Conservation (phyloP, 202 grass and related monocot species). For the Panicum hallii region DNA sequence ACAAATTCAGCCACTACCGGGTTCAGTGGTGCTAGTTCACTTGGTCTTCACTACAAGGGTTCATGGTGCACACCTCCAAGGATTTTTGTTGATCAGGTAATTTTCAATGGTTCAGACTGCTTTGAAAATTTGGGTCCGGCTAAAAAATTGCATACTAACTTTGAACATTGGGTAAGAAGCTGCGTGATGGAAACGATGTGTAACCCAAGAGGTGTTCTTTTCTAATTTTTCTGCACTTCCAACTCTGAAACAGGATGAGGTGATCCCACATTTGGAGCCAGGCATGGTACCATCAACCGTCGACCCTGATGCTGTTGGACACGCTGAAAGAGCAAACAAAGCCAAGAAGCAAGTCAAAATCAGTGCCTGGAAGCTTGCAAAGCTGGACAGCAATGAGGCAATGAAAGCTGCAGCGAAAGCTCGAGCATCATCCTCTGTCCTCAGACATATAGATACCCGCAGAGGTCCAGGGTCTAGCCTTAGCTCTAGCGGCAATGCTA, state of each 20-base stretch:
- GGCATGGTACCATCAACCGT: constrained; percentile 74
- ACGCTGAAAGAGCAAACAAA: constrained; percentile 64
- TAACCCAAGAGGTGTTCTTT: neutral
- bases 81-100: constrained; percentile 89
- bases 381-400: constrained; percentile 71
- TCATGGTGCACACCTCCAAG: constrained; percentile 96
- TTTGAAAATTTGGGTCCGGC: neutral
- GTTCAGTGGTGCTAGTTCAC: constrained; percentile 72
- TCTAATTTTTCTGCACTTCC: constrained; percentile 18
- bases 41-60: constrained; percentile 80
- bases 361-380: constrained; percentile 95
- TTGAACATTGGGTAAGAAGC: neutral
- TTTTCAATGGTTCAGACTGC: neutral
- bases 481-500: constrained; percentile 63
- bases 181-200: neutral
- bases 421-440: constrained; percentile 79
- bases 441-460: constrained; percentile 64
- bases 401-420: constrained; percentile 77
- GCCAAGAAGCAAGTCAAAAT: constrained; percentile 82
- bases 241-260: constrained; percentile 70
- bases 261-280: constrained; percentile 80
- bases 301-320: constrained; percentile 62
- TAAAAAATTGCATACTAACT: constrained; percentile 9
- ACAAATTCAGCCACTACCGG: constrained; percentile 89
- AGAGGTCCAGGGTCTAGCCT: constrained; percentile 45